A percentile compares a stretch with the other conserved stretches of the same genome.
Evolutionary conservation across 2,329 filamentous ascomycete species (phyloP).

Genomic region (Clonostachys chloroleuca): DNA sequence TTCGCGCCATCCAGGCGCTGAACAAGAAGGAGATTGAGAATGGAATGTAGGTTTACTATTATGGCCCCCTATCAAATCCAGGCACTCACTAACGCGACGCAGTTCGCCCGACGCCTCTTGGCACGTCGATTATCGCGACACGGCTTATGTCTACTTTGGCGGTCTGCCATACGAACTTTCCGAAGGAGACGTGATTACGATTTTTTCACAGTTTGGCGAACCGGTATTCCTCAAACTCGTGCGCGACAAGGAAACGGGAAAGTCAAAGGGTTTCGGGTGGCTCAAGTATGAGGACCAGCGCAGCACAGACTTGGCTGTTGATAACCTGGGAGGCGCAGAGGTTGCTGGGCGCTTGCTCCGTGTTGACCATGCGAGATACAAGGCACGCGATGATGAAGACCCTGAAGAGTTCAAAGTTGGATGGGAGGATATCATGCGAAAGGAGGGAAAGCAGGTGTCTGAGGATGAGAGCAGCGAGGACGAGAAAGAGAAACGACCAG

Average conservation of each 20-base stretch:
- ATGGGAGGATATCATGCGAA: slow-evolving; percentile 54
- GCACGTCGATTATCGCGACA: slow-evolving; percentile 97
- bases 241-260: slow-evolving; percentile 94
- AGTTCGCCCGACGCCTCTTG: slow-evolving; percentile 85
- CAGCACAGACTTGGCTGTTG: slow-evolving; percentile 91
- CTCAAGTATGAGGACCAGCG: slow-evolving; percentile 98
- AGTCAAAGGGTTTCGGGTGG: slow-evolving; percentile 91
- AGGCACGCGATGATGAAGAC: slow-evolving; percentile 75
- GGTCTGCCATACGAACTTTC: slow-evolving; percentile 88
- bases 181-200: slow-evolving; percentile 92
- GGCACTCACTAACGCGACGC: neutral
- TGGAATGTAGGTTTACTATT: slow-evolving; percentile 57
- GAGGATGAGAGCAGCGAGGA: slow-evolving; percentile 42
- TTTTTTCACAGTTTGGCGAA: slow-evolving; percentile 96
- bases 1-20: slow-evolving; percentile 85
- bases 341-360: slow-evolving; percentile 76
- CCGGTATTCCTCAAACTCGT: slow-evolving; percentile 89
- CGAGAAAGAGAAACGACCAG: slow-evolving; percentile 46
- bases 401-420: slow-evolving; percentile 54
- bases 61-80: neutral
- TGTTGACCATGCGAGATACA: slow-evolving; percentile 93
- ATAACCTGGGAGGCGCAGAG: slow-evolving; percentile 86
- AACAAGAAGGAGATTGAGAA: slow-evolving; percentile 94
- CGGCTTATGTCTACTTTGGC: slow-evolving; percentile 94
- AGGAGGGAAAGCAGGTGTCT: slow-evolving; percentile 37